A percentile compares a stretch with the other conserved stretches of the same genome.
Evolutionary conservation across 2,329 filamentous ascomycete genomes (phyloP).

Genomic region (Colletotrichum orchidophilum): DNA sequence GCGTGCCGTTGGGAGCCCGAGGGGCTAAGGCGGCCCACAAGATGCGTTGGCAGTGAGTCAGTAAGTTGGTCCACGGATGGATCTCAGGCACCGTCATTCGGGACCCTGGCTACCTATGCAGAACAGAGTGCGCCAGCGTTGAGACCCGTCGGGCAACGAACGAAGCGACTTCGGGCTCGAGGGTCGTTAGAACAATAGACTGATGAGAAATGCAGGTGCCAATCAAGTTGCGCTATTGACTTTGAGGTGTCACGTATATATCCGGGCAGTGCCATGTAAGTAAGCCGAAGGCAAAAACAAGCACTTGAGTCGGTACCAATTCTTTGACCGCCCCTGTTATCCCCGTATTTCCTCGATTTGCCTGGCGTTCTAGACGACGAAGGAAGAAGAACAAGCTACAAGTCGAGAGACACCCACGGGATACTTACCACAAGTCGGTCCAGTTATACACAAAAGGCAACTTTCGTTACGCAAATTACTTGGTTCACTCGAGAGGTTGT

Average conservation of each 20-base stretch:
- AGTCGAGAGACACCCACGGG: conserved; percentile 1
- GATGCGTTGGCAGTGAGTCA: conserved; percentile 32
- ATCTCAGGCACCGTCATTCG: conserved; percentile 27
- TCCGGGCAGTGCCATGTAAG: conserved; percentile 25
- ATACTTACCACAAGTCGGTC: not conserved
- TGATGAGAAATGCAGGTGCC: not conserved
- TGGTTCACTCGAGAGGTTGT: not conserved
- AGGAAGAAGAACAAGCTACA: not conserved
- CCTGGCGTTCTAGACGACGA: not conserved
- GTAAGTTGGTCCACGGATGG: conserved; percentile 21
- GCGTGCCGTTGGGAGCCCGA: conserved; percentile 10
- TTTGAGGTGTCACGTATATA: conserved; percentile 29
- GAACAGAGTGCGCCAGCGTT: not conserved
- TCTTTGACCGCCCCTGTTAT: conserved; percentile 3
- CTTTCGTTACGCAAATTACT: not conserved
- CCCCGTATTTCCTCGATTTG: not conserved
- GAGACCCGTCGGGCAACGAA: conserved; percentile 6
- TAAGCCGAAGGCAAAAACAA: conserved; percentile 17
- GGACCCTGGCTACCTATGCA: conserved; percentile 1
- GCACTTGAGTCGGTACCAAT: not conserved
- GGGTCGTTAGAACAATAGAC: not conserved
- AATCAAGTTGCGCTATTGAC: conserved; percentile 20
- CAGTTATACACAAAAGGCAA: not conserved
- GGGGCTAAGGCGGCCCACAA: conserved; percentile 24
- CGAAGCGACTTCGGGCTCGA: conserved; percentile 8